Conservation (phyloP, 2,329 filamentous ascomycete species). For the Cytospora leucostoma region DNA sequence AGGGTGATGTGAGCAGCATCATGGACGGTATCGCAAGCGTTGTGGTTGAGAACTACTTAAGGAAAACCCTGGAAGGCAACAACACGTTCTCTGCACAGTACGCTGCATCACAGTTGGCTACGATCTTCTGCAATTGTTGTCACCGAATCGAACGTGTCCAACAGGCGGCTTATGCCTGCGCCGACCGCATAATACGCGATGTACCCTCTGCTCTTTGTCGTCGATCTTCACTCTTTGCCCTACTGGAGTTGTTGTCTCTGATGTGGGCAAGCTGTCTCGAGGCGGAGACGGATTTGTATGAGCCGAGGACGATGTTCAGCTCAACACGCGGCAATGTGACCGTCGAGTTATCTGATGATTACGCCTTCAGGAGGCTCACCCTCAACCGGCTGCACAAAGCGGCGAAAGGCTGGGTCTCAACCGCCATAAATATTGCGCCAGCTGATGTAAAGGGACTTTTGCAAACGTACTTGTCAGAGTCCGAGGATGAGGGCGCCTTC, state of each 20-base stretch:
- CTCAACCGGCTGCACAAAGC: constrained; percentile 75
- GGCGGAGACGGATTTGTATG: constrained; percentile 90
- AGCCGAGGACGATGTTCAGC: constrained; percentile 78
- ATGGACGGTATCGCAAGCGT: constrained; percentile 67
- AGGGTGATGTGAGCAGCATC: constrained; percentile 61
- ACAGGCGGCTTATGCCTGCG: constrained; percentile 78
- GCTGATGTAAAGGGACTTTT: constrained; percentile 92
- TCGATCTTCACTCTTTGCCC: constrained; percentile 84
- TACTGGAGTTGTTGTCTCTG: constrained; percentile 87
- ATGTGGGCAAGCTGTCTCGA: constrained; percentile 97
- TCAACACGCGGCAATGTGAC: constrained; percentile 77
- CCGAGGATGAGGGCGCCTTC: constrained; percentile 86
- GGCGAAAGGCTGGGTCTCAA: constrained; percentile 78
- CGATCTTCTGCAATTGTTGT: constrained; percentile 85
- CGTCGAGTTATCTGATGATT: constrained; percentile 92
- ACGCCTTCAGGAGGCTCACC: constrained; percentile 76
- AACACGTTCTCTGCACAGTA: constrained; percentile 87
- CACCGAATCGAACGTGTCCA: constrained; percentile 92
- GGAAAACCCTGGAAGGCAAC: constrained; percentile 71
- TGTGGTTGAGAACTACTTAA: constrained; percentile 78
- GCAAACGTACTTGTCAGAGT: constrained; percentile 94
- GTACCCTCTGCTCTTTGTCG: constrained; percentile 91
- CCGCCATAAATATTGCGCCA: constrained; percentile 81
- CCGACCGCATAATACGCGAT: constrained; percentile 80
- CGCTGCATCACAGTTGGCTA: constrained; percentile 83